Evolutionary conservation across 2,329 filamentous ascomycete species (phyloP).

Genomic region (Fusarium sp.): DNA sequence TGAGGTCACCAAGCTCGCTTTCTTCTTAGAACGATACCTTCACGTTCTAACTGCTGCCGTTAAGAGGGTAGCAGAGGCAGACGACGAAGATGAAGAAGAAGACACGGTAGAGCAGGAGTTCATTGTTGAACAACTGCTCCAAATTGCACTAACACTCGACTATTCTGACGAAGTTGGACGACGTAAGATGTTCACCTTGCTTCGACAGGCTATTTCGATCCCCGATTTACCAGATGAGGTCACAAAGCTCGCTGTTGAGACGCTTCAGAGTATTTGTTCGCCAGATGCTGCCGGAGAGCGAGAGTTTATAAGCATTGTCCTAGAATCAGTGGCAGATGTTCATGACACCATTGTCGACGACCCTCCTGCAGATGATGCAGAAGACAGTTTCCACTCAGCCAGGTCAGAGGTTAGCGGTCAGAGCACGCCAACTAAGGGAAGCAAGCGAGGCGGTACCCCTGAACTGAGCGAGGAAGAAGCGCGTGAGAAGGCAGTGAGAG

Average conservation of each 20-base stretch:
- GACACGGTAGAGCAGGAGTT: constrained; percentile 93
- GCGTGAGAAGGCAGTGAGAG: constrained; percentile 80
- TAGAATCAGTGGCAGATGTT: constrained; percentile 95
- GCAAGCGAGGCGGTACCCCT: constrained; percentile 55
- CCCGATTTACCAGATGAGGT: constrained; percentile 91
- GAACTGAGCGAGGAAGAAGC: constrained; percentile 73
- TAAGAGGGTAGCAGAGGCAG: constrained; percentile 63
- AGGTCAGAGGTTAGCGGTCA: constrained; percentile 83
- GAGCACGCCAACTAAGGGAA: constrained; percentile 63
- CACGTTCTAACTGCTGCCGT: constrained; percentile 74
- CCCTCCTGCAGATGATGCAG: constrained; percentile 64
- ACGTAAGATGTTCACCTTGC: constrained; percentile 92
- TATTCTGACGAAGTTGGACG: constrained; percentile 98
- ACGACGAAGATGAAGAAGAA: constrained; percentile 75
- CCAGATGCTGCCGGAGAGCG: constrained; percentile 78
- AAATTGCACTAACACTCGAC: constrained; percentile 91
- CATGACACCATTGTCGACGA: constrained; percentile 91
- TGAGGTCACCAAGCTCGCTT: constrained; percentile 91
- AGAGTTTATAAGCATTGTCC: constrained; percentile 85
- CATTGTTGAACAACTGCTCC: constrained; percentile 92
- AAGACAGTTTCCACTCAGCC: constrained; percentile 91
- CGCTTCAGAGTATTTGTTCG: constrained; percentile 85
- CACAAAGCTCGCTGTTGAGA: constrained; percentile 87
- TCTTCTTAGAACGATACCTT: constrained; percentile 85
- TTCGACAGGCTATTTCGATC: constrained; percentile 86